A percentile compares a stretch with the other conserved stretches of the same genome.
These are phyloP conservation scores for Candida yuanshanica DNA, from an alignment of 805 yeast genomes.

Conservation along the genomic window DNA sequence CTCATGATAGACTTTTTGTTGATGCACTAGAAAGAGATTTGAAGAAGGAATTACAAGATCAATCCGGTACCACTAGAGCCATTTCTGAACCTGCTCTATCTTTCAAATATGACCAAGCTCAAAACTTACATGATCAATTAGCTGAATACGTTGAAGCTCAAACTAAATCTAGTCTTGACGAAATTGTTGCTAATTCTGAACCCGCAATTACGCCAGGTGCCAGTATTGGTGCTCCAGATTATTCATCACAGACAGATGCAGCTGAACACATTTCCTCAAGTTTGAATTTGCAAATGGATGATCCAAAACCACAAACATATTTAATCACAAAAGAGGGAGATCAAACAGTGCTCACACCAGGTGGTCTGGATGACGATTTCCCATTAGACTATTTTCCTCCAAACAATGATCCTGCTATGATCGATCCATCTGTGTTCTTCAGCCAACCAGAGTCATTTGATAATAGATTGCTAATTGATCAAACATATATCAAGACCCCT, in stretches of 20 bases:
- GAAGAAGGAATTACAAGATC: slow-evolving; percentile 62
- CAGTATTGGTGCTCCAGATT: not conserved
- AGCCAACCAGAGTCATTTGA: slow-evolving; percentile 28
- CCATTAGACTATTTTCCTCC: slow-evolving; percentile 63
- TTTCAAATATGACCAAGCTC: slow-evolving; percentile 55
- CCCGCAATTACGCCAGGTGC: not conserved
- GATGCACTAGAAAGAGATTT: slow-evolving; percentile 92
- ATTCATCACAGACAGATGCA: not conserved
- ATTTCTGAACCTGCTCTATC: slow-evolving; percentile 73
- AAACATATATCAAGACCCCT: slow-evolving; percentile 40
- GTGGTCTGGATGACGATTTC: slow-evolving; percentile 45
- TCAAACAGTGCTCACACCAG: slow-evolving; percentile 18
- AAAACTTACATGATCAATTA: slow-evolving; percentile 51
- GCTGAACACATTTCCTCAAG: not conserved
- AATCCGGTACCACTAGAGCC: slow-evolving; percentile 67
- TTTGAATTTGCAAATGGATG: slow-evolving; percentile 3
- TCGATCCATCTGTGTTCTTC: slow-evolving; percentile 30
- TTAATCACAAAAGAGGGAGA: slow-evolving; percentile 19
- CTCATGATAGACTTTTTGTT: slow-evolving; percentile 85
- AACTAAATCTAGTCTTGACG: slow-evolving; percentile 12
- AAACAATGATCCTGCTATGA: slow-evolving; percentile 19
- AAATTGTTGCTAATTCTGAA: not conserved
- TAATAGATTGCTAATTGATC: slow-evolving; percentile 47
- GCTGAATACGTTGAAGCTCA: slow-evolving; percentile 31
- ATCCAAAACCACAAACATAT: slow-evolving; percentile 12